These are phyloP conservation scores for Filosporella fistucella DNA, from an alignment of 495 filamentous ascomycete genomes.

Conservation along the genomic window DNA sequence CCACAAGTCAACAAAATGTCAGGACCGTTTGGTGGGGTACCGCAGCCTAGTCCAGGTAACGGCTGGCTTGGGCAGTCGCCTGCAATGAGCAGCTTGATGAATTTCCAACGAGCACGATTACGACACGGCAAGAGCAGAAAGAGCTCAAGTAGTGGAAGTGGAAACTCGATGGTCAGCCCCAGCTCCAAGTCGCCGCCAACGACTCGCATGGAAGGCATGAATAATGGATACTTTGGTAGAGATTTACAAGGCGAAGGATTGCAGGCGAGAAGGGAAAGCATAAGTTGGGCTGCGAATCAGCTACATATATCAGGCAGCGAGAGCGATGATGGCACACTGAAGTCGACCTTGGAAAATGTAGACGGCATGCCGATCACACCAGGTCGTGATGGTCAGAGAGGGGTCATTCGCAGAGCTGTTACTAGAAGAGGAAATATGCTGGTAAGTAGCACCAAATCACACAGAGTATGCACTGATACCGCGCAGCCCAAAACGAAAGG, in stretches of 20 bases:
- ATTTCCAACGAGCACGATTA: conserved; percentile 65
- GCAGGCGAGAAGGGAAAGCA: conserved; percentile 69
- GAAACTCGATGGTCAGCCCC: conserved; percentile 64
- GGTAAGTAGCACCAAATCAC: conserved; percentile 42
- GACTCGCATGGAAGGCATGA: conserved; percentile 50
- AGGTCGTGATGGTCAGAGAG: conserved; percentile 36
- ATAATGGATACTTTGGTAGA: conserved; percentile 32
- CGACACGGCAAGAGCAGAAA: conserved; percentile 52
- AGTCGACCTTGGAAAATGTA: conserved; percentile 38
- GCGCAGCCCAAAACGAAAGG: conserved; percentile 82
- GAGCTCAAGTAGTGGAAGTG: conserved; percentile 68
- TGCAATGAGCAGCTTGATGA: conserved; percentile 65
- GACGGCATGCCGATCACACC: conserved; percentile 38
- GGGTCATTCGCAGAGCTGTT: conserved; percentile 64
- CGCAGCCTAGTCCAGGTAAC: conserved; percentile 42
- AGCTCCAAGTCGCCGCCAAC: conserved; percentile 58
- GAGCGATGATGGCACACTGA: conserved; percentile 69
- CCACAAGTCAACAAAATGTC: conserved; percentile 54
- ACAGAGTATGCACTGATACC: conserved; percentile 12
- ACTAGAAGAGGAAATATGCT: conserved; percentile 84
- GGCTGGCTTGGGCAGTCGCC: conserved; percentile 63
- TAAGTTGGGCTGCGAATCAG: conserved; percentile 82
- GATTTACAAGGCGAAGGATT: conserved; percentile 36
- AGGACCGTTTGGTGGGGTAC: conserved; percentile 25
- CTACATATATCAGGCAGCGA: conserved; percentile 76